Percentiles rank a stretch among this genome's conserved stretches.
These are phyloP conservation scores for Tetrapyrgos nigripes DNA, from an alignment of 1,284 basidiomycete genomes.

Conservation along the genomic window DNA sequence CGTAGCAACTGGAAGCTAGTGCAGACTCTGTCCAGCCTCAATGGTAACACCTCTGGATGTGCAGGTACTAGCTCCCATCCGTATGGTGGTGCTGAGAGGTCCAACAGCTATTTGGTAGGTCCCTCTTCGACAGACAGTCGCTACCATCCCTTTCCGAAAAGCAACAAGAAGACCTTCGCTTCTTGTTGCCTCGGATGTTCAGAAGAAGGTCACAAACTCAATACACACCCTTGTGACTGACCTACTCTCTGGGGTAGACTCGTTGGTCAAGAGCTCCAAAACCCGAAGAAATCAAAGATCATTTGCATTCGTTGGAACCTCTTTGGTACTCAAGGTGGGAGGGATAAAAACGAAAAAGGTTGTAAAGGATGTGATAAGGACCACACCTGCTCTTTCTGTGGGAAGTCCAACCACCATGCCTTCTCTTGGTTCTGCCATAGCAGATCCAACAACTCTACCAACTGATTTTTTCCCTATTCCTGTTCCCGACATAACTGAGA, in stretches of 20 bases:
- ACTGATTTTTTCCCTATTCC: too few species aligned
- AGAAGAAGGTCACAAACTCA: not conserved
- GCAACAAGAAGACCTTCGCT: not conserved
- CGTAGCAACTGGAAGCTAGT: not conserved
- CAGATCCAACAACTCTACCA: too few species aligned
- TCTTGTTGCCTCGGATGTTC: constrained; percentile 8
- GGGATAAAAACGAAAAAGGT: too few species aligned
- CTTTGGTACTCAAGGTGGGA: too few species aligned
- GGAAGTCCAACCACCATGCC: too few species aligned
- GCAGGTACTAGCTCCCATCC: not conserved
- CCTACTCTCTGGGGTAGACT: not conserved
- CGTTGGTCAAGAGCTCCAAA: not conserved
- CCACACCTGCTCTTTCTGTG: too few species aligned
- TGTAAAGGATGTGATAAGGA: too few species aligned
- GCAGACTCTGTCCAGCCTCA: too few species aligned
- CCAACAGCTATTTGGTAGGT: not conserved
- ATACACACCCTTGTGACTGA: not conserved
- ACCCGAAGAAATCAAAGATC: not conserved
- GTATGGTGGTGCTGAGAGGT: too few species aligned
- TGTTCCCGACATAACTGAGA: too few species aligned
- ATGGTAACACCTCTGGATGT: not conserved
- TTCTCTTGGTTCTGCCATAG: too few species aligned
- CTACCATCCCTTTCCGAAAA: constrained; percentile 2
- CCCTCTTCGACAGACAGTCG: not conserved
- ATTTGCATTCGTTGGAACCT: too few species aligned